phyloP scores from a whole-genome alignment of 208 protist genomes.

The Willaertia magna region DNA sequence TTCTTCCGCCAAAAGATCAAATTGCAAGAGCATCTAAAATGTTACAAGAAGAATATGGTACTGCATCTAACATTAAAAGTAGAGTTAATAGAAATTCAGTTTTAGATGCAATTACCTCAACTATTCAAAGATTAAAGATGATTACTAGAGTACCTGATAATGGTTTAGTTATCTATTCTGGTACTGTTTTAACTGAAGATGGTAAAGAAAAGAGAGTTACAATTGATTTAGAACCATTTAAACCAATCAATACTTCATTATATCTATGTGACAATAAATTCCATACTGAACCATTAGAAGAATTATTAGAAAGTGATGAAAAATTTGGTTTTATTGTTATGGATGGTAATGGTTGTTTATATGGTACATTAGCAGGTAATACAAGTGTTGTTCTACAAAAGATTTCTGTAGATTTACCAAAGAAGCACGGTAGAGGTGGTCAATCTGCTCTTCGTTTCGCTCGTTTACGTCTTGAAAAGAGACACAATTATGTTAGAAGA shows the following conservation, averaged over 20 bases:
- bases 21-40: conserved; percentile 91
- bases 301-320: conserved; percentile 95
- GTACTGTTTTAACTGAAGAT: conserved; percentile 94
- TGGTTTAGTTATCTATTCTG: conserved; percentile 97
- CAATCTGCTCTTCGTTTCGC: conserved; percentile 99
- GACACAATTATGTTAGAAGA: conserved; percentile 99
- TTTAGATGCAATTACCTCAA: conserved; percentile 69
- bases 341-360: conserved; percentile 94
- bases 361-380: conserved; percentile 93
- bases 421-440: conserved; percentile 99
- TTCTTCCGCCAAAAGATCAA: conserved; percentile 96
- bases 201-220: conserved; percentile 98
- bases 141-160: conserved; percentile 80
- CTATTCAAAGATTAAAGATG: conserved; percentile 71
- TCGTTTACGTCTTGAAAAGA: conserved; percentile 96
- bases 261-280: conserved; percentile 98
- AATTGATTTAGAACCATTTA: conserved; percentile 98
- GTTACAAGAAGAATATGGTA: conserved; percentile 98
- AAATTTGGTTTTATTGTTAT: conserved; percentile 99
- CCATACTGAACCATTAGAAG: conserved; percentile 89
- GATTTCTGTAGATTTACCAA: conserved; percentile 98
- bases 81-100: conserved; percentile 92
- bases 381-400: conserved; percentile 92
- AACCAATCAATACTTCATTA: conserved; percentile 95
- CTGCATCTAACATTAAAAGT: conserved; percentile 99